Evolutionary conservation across 2,329 filamentous ascomycete genomes (phyloP).

Genomic region (Exophiala sp.): DNA sequence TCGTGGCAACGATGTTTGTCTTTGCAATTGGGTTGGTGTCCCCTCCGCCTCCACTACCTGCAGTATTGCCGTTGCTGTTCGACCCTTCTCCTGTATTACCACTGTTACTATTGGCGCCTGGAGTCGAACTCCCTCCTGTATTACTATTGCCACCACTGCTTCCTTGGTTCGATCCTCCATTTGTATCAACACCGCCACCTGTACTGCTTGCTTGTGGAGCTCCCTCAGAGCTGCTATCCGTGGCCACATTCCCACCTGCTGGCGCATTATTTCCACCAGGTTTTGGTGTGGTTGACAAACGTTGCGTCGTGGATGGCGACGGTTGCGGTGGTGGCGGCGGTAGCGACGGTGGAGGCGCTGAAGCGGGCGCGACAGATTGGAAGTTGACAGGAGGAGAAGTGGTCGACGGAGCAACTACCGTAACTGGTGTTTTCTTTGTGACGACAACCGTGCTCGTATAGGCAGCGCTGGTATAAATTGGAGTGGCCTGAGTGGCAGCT

Average conservation of each 20-base stretch:
- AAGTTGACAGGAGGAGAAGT: constrained; percentile 18
- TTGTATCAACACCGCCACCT: neutral
- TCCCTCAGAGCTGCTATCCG: neutral
- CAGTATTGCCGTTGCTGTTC: neutral
- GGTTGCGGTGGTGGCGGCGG: neutral
- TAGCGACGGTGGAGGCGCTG: neutral
- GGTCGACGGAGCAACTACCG: constrained; percentile 14
- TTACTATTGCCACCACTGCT: neutral
- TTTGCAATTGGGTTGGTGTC: neutral
- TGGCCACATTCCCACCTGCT: neutral
- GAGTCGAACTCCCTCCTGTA: neutral
- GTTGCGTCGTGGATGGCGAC: neutral
- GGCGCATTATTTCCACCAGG: constrained; percentile 3
- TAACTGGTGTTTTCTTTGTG: constrained; percentile 29
- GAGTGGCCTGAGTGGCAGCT: constrained; percentile 1
- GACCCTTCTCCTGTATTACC: too few relatives aligned
- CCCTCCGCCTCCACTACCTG: neutral
- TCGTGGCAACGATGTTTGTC: neutral
- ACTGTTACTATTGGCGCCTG: too few relatives aligned
- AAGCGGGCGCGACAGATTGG: constrained; percentile 6
- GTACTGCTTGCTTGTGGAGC: neutral
- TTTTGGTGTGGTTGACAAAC: constrained; percentile 7
- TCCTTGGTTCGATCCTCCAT: neutral
- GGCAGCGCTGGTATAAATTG: constrained; percentile 17
- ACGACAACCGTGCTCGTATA: constrained; percentile 28